Base-by-base conservation (phyloP, 2,329 filamentous ascomycete species). In the Claviceps fusiformis region DNA sequence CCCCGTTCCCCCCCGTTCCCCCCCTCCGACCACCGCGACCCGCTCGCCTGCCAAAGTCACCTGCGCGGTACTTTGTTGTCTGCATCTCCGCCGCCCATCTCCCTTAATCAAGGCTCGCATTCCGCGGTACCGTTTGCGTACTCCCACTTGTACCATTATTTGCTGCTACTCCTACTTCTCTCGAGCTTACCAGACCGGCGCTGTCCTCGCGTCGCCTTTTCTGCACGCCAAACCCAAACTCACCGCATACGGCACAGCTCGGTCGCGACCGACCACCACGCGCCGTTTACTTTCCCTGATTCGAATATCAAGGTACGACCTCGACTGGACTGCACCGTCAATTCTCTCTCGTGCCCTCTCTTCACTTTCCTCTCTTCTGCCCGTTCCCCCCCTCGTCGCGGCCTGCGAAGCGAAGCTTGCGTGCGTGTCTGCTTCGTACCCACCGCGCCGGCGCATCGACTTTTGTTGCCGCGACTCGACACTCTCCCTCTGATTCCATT, bases 1-100 rank as follows among this genome's bases (percentile, higher is more conserved):
- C 67, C 66, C 65, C 47, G 9, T 7, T 29, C 13, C 13, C 48
- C 35, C 67, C 66, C 58, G 60, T 55, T 63, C 59, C 60, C 62
- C 60, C 60, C 57, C 52, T 56, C 55, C 48, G 52, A 35, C 55
- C 44, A 43, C 55, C 44, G 55, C 52, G 52, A 56, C 55, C 52
- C 55, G 55, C 49, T 15, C 53, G 41, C 56, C 56, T 55, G 61
- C 58, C 53, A 48, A 54, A 61, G 59, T 58, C 63, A 64, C 62
- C 55, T 59, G 50, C 49, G 24, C 19, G 55, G 53, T 57, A 59
- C 58, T 10, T 54, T 39, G 27, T 19, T 51, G 35, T 37, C 24
- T 24, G 19, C 39, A 35, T 19, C 46, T 50, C 52, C 13, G 49
- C 29, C 45, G 13, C 56, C 46, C 47, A 7, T 4, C 19, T 19